These are phyloP conservation scores for Ailanthus altissimus DNA, from an alignment of 345 rosid genomes.

Conservation along the genomic window DNA sequence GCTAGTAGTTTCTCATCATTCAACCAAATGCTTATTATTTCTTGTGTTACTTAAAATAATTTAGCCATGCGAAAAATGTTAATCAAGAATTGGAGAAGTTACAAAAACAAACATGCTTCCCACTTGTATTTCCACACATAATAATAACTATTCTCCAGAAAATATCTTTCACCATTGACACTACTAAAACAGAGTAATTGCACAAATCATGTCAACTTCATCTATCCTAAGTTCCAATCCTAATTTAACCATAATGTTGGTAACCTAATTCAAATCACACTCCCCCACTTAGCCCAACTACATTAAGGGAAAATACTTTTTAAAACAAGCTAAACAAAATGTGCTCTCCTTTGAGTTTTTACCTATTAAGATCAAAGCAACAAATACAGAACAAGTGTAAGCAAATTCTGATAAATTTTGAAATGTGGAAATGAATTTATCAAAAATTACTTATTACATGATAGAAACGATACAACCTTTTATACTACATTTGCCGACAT, in stretches of 20 bases:
- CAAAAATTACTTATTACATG: too few species aligned
- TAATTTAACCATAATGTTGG: not conserved
- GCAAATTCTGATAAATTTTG: too few species aligned
- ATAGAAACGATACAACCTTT: too few species aligned
- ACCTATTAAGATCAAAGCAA: not conserved
- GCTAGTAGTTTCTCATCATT: not conserved
- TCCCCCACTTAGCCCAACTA: not conserved
- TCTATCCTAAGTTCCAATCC: not conserved
- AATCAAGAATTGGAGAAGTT: not conserved
- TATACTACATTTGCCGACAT: too few species aligned
- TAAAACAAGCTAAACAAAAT: not conserved
- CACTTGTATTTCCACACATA: not conserved
- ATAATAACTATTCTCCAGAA: not conserved
- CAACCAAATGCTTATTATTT: not conserved
- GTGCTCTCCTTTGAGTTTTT: not conserved
- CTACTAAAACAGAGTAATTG: not conserved
- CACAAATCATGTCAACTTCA: not conserved
- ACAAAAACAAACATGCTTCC: slow-evolving; percentile 5
- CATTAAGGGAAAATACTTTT: not conserved
- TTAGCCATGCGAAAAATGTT: not conserved
- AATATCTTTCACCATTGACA: not conserved
- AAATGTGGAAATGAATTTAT: too few species aligned
- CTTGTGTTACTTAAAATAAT: not conserved
- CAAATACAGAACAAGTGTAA: not conserved
- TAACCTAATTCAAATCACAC: not conserved